Base-by-base conservation (phyloP, 2,329 filamentous ascomycete genomes). In the Sclerotinia spermophila region DNA sequence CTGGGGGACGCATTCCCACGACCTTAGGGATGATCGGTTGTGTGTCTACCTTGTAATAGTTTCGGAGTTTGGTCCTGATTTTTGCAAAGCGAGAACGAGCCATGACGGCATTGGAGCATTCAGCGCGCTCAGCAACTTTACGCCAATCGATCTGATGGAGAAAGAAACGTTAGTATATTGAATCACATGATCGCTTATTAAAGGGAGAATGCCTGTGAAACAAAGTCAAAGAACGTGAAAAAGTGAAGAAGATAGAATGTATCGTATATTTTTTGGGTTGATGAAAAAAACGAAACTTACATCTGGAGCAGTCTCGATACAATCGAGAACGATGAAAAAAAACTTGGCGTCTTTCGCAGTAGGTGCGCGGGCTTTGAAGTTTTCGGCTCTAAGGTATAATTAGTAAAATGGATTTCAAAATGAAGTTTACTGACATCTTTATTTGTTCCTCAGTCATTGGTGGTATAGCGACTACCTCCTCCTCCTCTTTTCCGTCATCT, bases 11-110 rank as follows among this genome's bases (percentile, higher is more conserved):
- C 38, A 44, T 30, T 19, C 59, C 56, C n/a, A 6, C 5, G 11
- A 45, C 19, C 5, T 30, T 33, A 33, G 59, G 59, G 40, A 62
- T 13, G 19, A 65, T 21, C 56, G 56, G 21, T 13, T 44, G 60
- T n/a, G 60, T 27, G 11, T 27, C n/a, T 44, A 42, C 3, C n/a
- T 30, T 17, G 35, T 61, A 65, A 65, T 65, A 5, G 33, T 45
- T 67, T 4, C 81, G 81, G 0, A 83, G 78, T 77, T 85, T 84
- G 60, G 80, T 79, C 77, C 83, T 86, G 72, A 86, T 82, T 71
- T 86, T 84, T 5, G 83, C 81, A 70, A 83, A 87, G 60, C 85
- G 83, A 53, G 82, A 81, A 80, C 84, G 70, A 53, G 85, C 85
- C 4, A 82, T 81, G 13, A 79, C 78, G 0, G 79, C 82, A 51